Conservation (phyloP, 805 yeast species). For the Middelhovenomyces tepae region DNA sequence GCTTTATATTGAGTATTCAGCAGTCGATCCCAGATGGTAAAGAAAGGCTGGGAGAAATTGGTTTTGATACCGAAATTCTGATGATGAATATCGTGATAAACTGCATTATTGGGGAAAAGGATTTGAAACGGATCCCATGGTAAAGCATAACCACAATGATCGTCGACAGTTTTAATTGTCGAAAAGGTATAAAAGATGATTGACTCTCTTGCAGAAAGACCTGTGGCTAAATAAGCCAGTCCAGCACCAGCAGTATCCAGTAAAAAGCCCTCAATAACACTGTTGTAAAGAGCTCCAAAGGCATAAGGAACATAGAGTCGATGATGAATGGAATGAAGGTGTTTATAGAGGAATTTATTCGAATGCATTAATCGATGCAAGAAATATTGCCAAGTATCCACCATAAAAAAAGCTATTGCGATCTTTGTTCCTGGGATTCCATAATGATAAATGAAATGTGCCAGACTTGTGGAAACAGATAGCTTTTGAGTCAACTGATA, state of each 20-base stretch:
- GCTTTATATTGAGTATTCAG: conserved; percentile 65
- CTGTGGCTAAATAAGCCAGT: conserved; percentile 54
- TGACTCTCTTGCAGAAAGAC: conserved; percentile 68
- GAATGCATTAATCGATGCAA: conserved; percentile 84
- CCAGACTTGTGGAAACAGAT: conserved; percentile 22
- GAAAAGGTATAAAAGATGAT: conserved; percentile 72
- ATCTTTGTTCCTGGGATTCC: conserved; percentile 55
- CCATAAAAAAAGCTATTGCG: conserved; percentile 53
- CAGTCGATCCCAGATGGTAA: conserved; percentile 81
- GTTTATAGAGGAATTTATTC: conserved; percentile 63
- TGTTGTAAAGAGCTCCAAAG: conserved; percentile 90
- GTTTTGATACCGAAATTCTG: conserved; percentile 91
- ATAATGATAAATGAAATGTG: conserved; percentile 50
- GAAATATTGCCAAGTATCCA: conserved; percentile 95
- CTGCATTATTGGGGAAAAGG: conserved; percentile 88
- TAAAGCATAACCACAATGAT: conserved; percentile 94
- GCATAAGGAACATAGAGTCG: conserved; percentile 93
- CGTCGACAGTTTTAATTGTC: conserved; percentile 94
- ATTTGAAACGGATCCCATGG: conserved; percentile 89
- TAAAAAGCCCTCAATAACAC: conserved; percentile 87
- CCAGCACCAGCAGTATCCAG: conserved; percentile 93
- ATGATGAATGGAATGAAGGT: conserved; percentile 92
- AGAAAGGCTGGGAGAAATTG: conserved; percentile 93
- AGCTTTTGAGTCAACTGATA: conserved; percentile 38
- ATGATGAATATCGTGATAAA: conserved; percentile 96